Evolutionary conservation across 2,329 filamentous ascomycete species (phyloP).

Genomic region (Curvularia sp.): DNA sequence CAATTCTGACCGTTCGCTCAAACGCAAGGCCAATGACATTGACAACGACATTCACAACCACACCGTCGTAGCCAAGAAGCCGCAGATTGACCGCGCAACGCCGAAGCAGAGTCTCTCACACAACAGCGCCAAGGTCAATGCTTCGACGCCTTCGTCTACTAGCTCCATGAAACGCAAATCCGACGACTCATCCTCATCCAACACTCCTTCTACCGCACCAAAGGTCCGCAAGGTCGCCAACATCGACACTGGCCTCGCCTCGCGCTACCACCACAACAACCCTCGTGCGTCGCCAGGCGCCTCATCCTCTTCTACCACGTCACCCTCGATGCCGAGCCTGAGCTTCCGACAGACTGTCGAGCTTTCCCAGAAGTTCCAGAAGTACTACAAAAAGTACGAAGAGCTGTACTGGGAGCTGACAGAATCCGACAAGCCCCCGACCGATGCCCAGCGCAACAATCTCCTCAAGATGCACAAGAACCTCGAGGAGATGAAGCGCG

Average conservation of each 20-base stretch:
- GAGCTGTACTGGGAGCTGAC: conserved; percentile 59
- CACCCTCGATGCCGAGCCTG: conserved; percentile 43
- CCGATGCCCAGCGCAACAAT: conserved; percentile 58
- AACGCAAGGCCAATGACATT: conserved; percentile 53
- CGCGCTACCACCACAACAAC: conserved; percentile 46
- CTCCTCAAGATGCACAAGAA: conserved; percentile 62
- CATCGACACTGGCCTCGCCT: conserved; percentile 45
- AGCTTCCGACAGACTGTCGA: conserved; percentile 55
- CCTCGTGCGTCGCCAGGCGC: conserved; percentile 44
- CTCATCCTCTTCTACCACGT: conserved; percentile 45
- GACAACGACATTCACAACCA: conserved; percentile 49
- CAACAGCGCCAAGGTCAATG: conserved; percentile 37
- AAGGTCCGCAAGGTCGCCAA: conserved; percentile 46
- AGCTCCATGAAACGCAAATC: conserved; percentile 56
- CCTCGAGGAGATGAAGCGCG: conserved; percentile 64
- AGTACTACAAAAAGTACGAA: conserved; percentile 65
- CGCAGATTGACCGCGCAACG: conserved; percentile 38
- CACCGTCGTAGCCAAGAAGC: conserved; percentile 43
- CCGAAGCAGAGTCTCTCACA: conserved; percentile 41
- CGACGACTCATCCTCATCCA: conserved; percentile 46
- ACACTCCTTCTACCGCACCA: conserved; percentile 33
- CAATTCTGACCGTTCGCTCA: conserved; percentile 46
- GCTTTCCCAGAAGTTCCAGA: conserved; percentile 61
- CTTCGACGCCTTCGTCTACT: conserved; percentile 38
- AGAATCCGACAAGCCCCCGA: conserved; percentile 53